Evolutionary conservation across 2,329 filamentous ascomycete genomes (phyloP), one percentile per base, ranked within the genome.

Genomic region (Colletotrichum lini): DNA sequence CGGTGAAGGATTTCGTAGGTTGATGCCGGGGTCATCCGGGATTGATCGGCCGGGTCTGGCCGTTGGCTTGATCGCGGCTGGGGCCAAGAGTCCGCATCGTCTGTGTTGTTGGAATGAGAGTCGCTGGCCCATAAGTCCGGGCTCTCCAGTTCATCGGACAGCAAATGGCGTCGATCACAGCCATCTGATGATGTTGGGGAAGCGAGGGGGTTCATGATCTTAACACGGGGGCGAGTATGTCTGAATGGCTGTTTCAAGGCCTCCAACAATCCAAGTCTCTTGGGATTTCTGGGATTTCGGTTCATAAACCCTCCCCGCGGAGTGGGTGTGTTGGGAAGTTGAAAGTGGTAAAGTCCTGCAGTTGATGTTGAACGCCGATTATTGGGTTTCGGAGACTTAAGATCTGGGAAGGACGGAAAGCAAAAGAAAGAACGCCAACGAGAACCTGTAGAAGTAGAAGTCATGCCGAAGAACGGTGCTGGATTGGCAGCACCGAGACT

Each of bases 1-100:
- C 53, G 62, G 35, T 70, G 44, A 73, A 87, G 81, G 38, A 87
- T 75, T 57, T 83, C 79, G 15, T 66, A 70, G 10, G 86, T 78
- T 56, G 76, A 77, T n/a, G 70, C 67, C 1, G 60, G 73, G 44
- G 66, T 74, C 74, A 84, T 80, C n/a, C 45, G 40, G 42, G 13
- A 23, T 1, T 40, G 45, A 26, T 3, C 12, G 10, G 35, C n/a
- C 3, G 26, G 16, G 5, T 18, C 10, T 9, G 30, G 47, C 8
- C 9, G 21, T 6, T 9, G 30, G 35, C 21, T 15, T 26, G 15
- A n/a, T 30, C 12, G 21, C 3, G 21, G 9, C 8, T n/a, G 16
- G 10, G 18, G 47, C 30, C 2, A 13, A 8, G 35, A 12, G 12
- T 35, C 15, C 16, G 23, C 35, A 9, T 23, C n/a, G 26, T 18